phyloP scores from a whole-genome alignment of 2,329 filamentous ascomycete species.

The Botrytis fabae region DNA sequence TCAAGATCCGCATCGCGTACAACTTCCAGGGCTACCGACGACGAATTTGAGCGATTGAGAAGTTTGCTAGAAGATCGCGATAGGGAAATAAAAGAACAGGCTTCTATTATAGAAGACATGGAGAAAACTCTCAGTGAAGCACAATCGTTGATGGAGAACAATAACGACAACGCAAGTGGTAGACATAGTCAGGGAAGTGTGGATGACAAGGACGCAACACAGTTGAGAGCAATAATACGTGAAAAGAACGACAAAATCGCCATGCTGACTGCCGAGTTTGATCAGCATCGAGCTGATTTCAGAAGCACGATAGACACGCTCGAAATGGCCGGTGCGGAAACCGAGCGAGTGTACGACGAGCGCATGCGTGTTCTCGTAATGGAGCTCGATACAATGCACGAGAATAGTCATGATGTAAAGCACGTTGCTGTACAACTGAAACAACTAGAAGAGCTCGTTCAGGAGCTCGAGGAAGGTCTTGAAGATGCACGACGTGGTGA shows the following conservation, averaged over 20 bases:
- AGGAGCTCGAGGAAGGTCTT: slow-evolving; percentile 92
- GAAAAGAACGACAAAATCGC: slow-evolving; percentile 98
- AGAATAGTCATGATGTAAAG: slow-evolving; percentile 85
- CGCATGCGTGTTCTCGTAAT: slow-evolving; percentile 83
- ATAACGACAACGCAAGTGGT: slow-evolving; percentile 49
- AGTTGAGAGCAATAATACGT: slow-evolving; percentile 77
- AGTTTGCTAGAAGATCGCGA: slow-evolving; percentile 80
- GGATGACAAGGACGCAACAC: slow-evolving; percentile 70
- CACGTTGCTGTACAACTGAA: slow-evolving; percentile 88
- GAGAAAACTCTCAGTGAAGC: slow-evolving; percentile 83
- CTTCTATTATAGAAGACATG: slow-evolving; percentile 81
- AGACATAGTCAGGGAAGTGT: slow-evolving; percentile 49
- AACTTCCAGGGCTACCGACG: slow-evolving; percentile 51
- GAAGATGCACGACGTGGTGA: slow-evolving; percentile 94
- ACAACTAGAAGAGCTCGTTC: slow-evolving; percentile 92
- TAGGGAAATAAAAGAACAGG: slow-evolving; percentile 84
- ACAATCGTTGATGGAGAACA: slow-evolving; percentile 65
- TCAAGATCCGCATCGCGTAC: slow-evolving; percentile 44
- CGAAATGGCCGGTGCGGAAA: slow-evolving; percentile 93
- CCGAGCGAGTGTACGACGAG: slow-evolving; percentile 92
- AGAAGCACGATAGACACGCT: slow-evolving; percentile 94
- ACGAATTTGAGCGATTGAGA: slow-evolving; percentile 72
- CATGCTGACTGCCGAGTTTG: slow-evolving; percentile 90
- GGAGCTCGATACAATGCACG: slow-evolving; percentile 80
- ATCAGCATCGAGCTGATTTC: slow-evolving; percentile 92